Percentiles rank a stretch among this genome's conserved stretches.
These are phyloP conservation scores for Agrocybe pediades DNA, from an alignment of 768 basidiomycete species.

Conservation along the genomic window DNA sequence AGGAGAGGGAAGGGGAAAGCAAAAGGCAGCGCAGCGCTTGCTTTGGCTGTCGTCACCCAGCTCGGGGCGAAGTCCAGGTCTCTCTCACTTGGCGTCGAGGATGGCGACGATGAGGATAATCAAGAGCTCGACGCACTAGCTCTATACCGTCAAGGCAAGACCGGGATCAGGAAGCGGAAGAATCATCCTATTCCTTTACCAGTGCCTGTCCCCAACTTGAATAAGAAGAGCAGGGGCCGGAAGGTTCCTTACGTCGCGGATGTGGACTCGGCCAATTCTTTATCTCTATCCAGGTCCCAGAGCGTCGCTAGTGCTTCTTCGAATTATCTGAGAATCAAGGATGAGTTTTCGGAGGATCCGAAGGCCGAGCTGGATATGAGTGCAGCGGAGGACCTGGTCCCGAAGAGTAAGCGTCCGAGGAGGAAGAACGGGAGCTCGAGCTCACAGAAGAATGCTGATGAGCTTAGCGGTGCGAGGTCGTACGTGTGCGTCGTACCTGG, in stretches of 20 bases:
- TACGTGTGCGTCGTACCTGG: constrained; percentile 70
- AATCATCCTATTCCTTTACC: constrained; percentile 43
- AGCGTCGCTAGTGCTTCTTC: background rate
- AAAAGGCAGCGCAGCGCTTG: constrained; percentile 35
- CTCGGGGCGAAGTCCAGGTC: constrained; percentile 12
- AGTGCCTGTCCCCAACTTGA: constrained; percentile 60
- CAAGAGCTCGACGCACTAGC: constrained; percentile 20
- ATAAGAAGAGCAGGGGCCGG: constrained; percentile 63
- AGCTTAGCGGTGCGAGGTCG: constrained; percentile 38
- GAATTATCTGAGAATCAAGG: background rate
- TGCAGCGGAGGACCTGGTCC: constrained; percentile 9
- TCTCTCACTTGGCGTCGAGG: background rate
- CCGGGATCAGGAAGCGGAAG: constrained; percentile 28
- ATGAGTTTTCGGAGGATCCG: background rate
- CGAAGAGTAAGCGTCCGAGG: constrained; percentile 2
- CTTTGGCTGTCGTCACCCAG: constrained; percentile 29
- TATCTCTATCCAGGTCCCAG: constrained; percentile 1
- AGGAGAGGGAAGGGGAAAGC: constrained; percentile 30
- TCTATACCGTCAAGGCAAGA: constrained; percentile 19
- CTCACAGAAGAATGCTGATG: constrained; percentile 9
- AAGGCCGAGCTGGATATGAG: constrained; percentile 3
- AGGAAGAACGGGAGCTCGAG: constrained; percentile 6
- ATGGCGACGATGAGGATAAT: constrained; percentile 4
- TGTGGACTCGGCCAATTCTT: background rate
- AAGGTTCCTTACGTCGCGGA: constrained; percentile 48